Evolutionary conservation across 23 red algal genomes (phyloP), one percentile per base, ranked within the genome.

Genomic region (Gracilaria domingensis): DNA sequence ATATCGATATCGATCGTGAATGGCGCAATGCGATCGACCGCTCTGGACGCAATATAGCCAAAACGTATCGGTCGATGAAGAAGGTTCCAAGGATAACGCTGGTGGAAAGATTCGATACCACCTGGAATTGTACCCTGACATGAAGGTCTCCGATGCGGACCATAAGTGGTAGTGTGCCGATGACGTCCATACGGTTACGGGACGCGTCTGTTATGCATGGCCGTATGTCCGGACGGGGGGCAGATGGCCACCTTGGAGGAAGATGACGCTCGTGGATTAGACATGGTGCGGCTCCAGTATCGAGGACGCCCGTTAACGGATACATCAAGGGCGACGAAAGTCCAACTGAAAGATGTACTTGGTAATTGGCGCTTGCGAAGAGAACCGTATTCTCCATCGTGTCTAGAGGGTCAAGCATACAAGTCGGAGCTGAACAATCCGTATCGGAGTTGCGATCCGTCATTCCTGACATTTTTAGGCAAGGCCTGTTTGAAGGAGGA

Each of bases 261-360:
- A 45, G 42, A 45, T 45, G 42, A 45, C 42, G 42, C 42, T 45
- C 42, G 42, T 45, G 42, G 42, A 45, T 45, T 11, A 45, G 42
- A 45, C 42, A 45, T 45, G 17, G 67, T 74, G 35, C 67, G 21
- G 34, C 72, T 40, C 72, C 35, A 26, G 72, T 76, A 28, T 76
- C 72, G 5, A 76, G 26, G 8, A 76, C 72, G 49, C n/a, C 49
- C 72, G 72, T 76, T 40, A 76, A 44, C 40, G 72, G 72, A 44
- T 49, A 32, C 72, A 76, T 76, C 11, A 45, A 4, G 4, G 42
- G 5, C 42, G 42, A 45, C 5, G 5, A 45, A 7, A 45, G 11
- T 4, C 42, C 42, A 45, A 45, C 5, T 7, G 42, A 45, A 4
- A 45, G 11, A 11, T 45, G 4, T 45, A 45, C 42, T 11, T 45